phyloP scores from a whole-genome alignment of 768 basidiomycete species.

The Chalciporus chontae region DNA sequence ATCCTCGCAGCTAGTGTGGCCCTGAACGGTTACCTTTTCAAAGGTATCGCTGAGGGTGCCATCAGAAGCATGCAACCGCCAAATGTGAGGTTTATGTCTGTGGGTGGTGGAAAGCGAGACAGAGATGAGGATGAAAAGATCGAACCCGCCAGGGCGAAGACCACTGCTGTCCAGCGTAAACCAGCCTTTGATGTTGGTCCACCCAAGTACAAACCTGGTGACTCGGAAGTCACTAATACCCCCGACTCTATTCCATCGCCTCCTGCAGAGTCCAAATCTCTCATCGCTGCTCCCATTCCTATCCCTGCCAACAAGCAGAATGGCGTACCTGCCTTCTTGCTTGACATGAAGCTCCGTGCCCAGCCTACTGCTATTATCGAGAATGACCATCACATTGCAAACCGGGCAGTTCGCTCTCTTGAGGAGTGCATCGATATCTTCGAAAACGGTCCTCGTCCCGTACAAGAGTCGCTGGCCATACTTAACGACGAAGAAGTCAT shows the following conservation, averaged over 20 bases:
- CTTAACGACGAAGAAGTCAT: conserved; percentile 93
- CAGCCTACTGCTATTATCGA: conserved; percentile 15
- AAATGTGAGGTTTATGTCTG: conserved; percentile 28
- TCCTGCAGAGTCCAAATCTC: conserved; percentile 8
- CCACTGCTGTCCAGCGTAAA: conserved; percentile 11
- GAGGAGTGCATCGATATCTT: conserved; percentile 80
- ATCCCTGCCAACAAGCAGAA: conserved; percentile 17
- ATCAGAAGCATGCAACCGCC: conserved; percentile 31
- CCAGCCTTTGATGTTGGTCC: conserved; percentile 27
- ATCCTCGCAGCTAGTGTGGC: conserved; percentile 81
- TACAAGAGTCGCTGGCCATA: conserved; percentile 51
- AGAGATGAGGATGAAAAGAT: conserved; percentile 21
- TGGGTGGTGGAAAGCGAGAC: conserved; percentile 18
- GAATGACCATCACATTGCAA: conserved; percentile 11
- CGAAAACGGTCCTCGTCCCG: conserved; percentile 65
- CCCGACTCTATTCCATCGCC: conserved; percentile 18
- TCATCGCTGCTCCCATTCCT: conserved; percentile 28
- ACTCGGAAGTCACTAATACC: conserved; percentile 15
- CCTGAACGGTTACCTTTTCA: conserved; percentile 91
- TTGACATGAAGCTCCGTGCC: conserved; percentile 33
- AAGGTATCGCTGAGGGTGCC: conserved; percentile 68
- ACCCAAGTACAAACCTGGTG: conserved; percentile 14
- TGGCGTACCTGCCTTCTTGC: conserved; percentile 27
- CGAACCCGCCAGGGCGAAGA: conserved; percentile 11
- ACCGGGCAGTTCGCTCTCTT: conserved; percentile 45